Conservation (phyloP, 2,329 filamentous ascomycete species). For the Alternaria burnsii region DNA sequence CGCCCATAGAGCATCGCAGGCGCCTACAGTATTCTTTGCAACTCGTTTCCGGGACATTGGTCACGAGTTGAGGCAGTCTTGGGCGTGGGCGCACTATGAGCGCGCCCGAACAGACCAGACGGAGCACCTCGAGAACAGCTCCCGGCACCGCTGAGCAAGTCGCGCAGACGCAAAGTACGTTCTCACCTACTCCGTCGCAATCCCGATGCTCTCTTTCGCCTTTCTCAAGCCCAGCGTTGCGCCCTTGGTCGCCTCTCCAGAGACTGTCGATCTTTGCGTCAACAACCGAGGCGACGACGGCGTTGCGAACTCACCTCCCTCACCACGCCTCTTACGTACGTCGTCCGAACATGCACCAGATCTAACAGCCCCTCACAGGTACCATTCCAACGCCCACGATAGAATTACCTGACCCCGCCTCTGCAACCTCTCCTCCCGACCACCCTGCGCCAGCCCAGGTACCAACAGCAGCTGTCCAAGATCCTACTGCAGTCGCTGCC, state of each 20-base stretch:
- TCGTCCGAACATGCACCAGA: not conserved
- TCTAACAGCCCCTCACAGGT: conserved; percentile 22
- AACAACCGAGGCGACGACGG: conserved; percentile 26
- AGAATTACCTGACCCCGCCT: conserved; percentile 30
- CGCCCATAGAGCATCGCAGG: conserved; percentile 28
- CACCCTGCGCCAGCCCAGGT: conserved; percentile 28
- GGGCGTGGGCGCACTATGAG: conserved; percentile 52
- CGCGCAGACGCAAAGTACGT: conserved; percentile 35
- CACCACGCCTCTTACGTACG: conserved; percentile 4
- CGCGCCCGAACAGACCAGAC: conserved; percentile 48
- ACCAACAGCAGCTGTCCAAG: conserved; percentile 22
- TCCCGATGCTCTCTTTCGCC: not conserved
- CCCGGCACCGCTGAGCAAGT: conserved; percentile 32
- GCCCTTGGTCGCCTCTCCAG: conserved; percentile 1
- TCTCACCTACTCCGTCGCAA: not conserved
- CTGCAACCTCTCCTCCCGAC: conserved; percentile 58
- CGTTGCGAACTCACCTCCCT: conserved; percentile 21
- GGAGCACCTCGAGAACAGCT: conserved; percentile 48
- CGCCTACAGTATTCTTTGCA: conserved; percentile 11
- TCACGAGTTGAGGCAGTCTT: conserved; percentile 35
- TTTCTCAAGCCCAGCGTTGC: not conserved
- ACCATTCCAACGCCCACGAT: conserved; percentile 22
- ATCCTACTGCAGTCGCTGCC: conserved; percentile 23
- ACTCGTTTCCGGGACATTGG: conserved; percentile 28
- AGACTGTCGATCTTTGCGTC: conserved; percentile 27